Percentiles rank a stretch among this genome's conserved stretches.
Evolutionary conservation across 495 filamentous ascomycete species (phyloP).

Genomic region (Podospora sp.): DNA sequence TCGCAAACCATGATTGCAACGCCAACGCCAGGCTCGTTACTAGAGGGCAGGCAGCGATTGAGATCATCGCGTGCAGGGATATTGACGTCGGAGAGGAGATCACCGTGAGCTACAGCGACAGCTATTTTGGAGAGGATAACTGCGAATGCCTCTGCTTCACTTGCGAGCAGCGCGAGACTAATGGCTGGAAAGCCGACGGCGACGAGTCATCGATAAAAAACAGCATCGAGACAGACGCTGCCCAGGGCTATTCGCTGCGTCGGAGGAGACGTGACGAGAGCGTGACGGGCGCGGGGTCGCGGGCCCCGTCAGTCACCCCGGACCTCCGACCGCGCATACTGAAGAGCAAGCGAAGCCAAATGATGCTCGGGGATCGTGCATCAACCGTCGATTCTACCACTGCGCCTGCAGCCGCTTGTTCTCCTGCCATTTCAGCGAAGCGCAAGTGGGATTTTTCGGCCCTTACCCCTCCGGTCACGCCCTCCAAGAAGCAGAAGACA

Average conservation of each 20-base stretch:
- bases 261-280: slow-evolving; percentile 48
- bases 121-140: slow-evolving; percentile 95
- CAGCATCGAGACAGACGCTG: slow-evolving; percentile 46
- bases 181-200: slow-evolving; percentile 72
- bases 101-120: slow-evolving; percentile 90
- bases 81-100: slow-evolving; percentile 92
- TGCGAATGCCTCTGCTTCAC: slow-evolving; percentile 91
- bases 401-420: slow-evolving; percentile 24
- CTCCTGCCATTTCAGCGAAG: slow-evolving; percentile 28
- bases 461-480: slow-evolving; percentile 50
- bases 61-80: slow-evolving; percentile 75
- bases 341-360: slow-evolving; percentile 39
- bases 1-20: slow-evolving; percentile 96
- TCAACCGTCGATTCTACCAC: slow-evolving; percentile 25
- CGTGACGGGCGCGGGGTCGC: slow-evolving; percentile 38
- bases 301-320: slow-evolving; percentile 51
- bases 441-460: slow-evolving; percentile 38
- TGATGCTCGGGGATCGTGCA: slow-evolving; percentile 31
- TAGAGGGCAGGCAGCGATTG: slow-evolving; percentile 80
- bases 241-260: slow-evolving; percentile 48
- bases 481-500: slow-evolving; percentile 46
- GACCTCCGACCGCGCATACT: slow-evolving; percentile 50
- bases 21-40: slow-evolving; percentile 88
- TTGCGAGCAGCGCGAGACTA: slow-evolving; percentile 73
- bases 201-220: slow-evolving; percentile 44